Evolutionary conservation across 495 filamentous ascomycete species (phyloP), one percentile per base, ranked within the genome.

Genomic region (Neurospora sp.): DNA sequence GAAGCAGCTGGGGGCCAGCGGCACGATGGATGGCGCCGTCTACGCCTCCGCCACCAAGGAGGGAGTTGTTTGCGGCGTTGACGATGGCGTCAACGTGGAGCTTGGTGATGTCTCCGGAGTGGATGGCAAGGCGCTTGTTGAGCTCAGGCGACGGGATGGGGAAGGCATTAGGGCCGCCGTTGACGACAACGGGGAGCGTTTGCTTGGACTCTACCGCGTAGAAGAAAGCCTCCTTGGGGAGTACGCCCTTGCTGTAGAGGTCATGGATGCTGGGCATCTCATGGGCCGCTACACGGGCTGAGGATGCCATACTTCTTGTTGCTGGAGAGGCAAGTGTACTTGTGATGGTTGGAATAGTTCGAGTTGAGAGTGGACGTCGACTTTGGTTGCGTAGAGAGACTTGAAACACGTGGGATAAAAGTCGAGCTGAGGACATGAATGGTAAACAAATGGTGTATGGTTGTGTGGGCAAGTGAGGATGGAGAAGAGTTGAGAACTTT

Each of bases 21-120:
- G 91, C 93, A 41, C 87, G 80, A 80, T 98, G 96, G 76, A 98
- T 97, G 31, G 93, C 93, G 22, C 91, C 92, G 73, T 94, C 92
- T 31, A 98, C 94, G 42, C 95, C 96, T 18, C 93, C 93, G 53
- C 96, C 96, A 69, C 93, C 92, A 3, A 92, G 85, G 0, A 99
- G 87, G 8, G 86, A 89, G 20, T 82, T 80, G 79, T 98, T 98
- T 27, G 96, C 94, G 10, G 96, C 95, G 80, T 98, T 98, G 77
- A 98, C 94, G 76, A 98, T 97, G 72, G 90, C 90, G 75, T 92
- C 93, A 40, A 94, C 88, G 59, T 85, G 80, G 18, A 99, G 88
- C 14, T 83, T 90, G 16, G 94, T 97, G 81, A 99, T 97, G 80
- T 97, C 94, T 68, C 87, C 85, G 70, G 89, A 89, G 74, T 96